These are phyloP conservation scores for Colletotrichum scovillei DNA, from an alignment of 2,329 filamentous ascomycete species.

Conservation along the genomic window DNA sequence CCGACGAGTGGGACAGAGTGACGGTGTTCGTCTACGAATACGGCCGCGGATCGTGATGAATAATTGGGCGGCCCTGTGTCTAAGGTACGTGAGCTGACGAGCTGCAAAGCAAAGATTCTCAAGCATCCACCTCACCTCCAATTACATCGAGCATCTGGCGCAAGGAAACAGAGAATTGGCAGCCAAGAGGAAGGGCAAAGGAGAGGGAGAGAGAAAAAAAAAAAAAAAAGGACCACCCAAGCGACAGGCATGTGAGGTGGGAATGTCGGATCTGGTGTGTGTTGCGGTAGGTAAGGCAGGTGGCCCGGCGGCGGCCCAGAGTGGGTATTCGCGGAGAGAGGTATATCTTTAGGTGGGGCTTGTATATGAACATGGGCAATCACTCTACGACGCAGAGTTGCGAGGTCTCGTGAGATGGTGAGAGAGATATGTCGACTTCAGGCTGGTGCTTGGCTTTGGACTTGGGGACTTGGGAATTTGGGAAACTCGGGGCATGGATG, in stretches of 20 bases:
- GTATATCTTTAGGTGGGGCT: neutral
- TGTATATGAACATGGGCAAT: neutral
- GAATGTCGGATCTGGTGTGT: conserved; percentile 5
- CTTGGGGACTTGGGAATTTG: neutral
- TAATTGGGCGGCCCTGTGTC: neutral
- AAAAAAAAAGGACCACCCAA: neutral
- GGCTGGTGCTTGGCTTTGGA: neutral
- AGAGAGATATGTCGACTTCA: neutral
- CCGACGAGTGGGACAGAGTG: neutral
- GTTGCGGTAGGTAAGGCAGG: neutral
- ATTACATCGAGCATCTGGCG: neutral
- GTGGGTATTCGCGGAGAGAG: neutral
- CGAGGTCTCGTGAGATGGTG: neutral
- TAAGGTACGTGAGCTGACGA: neutral
- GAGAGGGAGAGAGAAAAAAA: neutral
- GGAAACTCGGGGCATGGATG: neutral
- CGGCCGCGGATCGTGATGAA: neutral
- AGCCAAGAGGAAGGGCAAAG: conserved; percentile 11
- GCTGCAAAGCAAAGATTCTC: neutral
- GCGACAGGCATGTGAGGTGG: neutral
- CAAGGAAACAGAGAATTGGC: neutral
- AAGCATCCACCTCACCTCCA: neutral
- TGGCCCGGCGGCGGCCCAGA: neutral
- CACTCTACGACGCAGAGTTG: neutral
- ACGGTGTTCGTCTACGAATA: neutral